Conservation (phyloP, 257 asterid species). For the Hygrophila difformis region DNA sequence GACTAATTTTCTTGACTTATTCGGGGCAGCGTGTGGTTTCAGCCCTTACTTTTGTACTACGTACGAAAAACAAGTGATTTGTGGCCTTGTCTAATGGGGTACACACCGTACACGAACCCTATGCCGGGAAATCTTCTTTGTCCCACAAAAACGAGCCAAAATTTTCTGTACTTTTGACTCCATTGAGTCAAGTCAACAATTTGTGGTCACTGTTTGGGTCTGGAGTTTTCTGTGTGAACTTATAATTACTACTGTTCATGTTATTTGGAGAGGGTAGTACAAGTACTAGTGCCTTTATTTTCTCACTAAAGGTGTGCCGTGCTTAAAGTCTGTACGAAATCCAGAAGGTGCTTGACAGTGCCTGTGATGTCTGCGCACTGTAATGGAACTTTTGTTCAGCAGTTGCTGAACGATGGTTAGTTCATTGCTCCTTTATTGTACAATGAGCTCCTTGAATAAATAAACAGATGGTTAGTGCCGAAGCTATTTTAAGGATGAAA, state of each 20-base stretch:
- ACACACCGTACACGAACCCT: too few relatives aligned
- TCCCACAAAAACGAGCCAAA: background rate
- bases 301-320: too few relatives aligned
- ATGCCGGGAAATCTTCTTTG: background rate
- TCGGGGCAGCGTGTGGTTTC: conserved; percentile 23
- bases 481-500: background rate
- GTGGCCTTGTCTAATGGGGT: conserved; percentile 7
- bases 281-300: too few relatives aligned
- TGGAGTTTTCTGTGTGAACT: background rate
- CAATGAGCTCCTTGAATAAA: background rate
- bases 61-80: background rate
- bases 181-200: background rate
- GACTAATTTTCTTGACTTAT: background rate
- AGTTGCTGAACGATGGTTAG: too few relatives aligned
- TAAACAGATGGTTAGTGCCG: background rate
- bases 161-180: background rate
- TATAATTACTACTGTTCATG: too few relatives aligned
- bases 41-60: conserved; percentile 19
- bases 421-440: too few relatives aligned
- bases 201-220: background rate
- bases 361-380: too few relatives aligned
- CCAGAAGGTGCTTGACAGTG: too few relatives aligned
- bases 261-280: too few relatives aligned
- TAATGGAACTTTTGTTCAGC: too few relatives aligned
- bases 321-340: too few relatives aligned